Conservation (phyloP, 495 filamentous ascomycete genomes). For the Halenospora varia region DNA sequence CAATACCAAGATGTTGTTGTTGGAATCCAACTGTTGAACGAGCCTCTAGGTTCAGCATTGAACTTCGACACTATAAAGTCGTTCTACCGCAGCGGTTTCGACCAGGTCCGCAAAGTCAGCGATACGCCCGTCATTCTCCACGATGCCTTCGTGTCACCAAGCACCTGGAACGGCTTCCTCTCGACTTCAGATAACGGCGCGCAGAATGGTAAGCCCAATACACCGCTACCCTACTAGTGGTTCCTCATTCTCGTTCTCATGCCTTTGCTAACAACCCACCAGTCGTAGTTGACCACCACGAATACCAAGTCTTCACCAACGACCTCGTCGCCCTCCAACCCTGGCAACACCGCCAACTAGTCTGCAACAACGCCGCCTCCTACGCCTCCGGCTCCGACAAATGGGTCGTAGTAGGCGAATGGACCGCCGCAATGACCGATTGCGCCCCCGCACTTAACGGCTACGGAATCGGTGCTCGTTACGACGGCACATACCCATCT, state of each 20-base stretch:
- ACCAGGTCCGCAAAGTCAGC: constrained; percentile 48
- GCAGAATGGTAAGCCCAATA: constrained; percentile 16
- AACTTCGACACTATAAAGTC: constrained; percentile 46
- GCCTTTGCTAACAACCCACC: no score
- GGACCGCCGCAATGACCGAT: constrained; percentile 64
- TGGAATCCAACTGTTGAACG: constrained; percentile 70
- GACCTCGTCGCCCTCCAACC: constrained; percentile 45
- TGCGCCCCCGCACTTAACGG: constrained; percentile 72
- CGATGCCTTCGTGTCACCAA: constrained; percentile 60
- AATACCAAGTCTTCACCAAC: constrained; percentile 65
- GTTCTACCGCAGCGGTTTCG: constrained; percentile 61
- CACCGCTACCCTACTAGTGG: not conserved
- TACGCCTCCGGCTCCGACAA: constrained; percentile 56
- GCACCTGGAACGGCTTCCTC: constrained; percentile 68
- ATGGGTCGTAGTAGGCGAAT: constrained; percentile 69
- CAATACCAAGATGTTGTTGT: constrained; percentile 60
- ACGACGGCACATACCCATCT: constrained; percentile 67
- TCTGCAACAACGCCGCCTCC: constrained; percentile 64
- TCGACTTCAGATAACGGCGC: constrained; percentile 29
- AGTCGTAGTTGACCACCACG: constrained; percentile 64
- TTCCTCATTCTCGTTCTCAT: constrained; percentile 19
- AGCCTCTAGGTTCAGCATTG: constrained; percentile 52
- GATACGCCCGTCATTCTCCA: constrained; percentile 51
- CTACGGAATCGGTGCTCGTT: constrained; percentile 60
- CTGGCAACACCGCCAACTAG: constrained; percentile 44